phyloP scores from a whole-genome alignment of 2,329 filamentous ascomycete species.

The Trichophyton rubrum region DNA sequence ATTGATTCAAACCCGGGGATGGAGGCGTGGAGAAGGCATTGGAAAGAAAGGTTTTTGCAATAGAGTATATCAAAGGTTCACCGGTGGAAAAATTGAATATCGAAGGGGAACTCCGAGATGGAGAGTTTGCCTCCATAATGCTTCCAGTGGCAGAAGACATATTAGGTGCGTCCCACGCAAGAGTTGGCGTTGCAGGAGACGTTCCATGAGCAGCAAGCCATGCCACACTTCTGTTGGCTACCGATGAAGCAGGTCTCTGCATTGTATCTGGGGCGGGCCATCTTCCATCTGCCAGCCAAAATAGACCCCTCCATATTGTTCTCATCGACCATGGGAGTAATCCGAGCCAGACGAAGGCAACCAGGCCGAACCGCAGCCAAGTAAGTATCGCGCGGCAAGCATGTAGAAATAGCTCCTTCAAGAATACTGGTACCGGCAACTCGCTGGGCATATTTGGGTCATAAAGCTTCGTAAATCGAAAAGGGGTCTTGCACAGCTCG shows the following conservation, averaged over 20 bases:
- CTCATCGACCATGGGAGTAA: slow-evolving; percentile 85
- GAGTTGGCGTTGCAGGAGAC: slow-evolving; percentile 14
- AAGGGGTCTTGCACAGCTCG: slow-evolving; percentile 96
- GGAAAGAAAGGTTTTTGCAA: slow-evolving; percentile 34
- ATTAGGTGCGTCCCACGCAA: slow-evolving; percentile 16
- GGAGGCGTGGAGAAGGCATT: slow-evolving; percentile 23
- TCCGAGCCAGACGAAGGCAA: slow-evolving; percentile 75
- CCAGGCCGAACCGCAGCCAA: slow-evolving; percentile 66
- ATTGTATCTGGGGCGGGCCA: slow-evolving; percentile 35
- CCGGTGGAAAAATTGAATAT: slow-evolving; percentile 31
- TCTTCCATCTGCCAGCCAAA: slow-evolving; percentile 81
- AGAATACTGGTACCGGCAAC: slow-evolving; percentile 68
- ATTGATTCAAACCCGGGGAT: slow-evolving; percentile 20
- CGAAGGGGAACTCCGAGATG: slow-evolving; percentile 26
- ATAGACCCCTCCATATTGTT: slow-evolving; percentile 81
- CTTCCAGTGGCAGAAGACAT: slow-evolving; percentile 17
- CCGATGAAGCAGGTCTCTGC: slow-evolving; percentile 12
- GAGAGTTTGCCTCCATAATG: slow-evolving; percentile 19
- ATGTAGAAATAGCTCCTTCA: slow-evolving; percentile 65
- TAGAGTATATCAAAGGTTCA: slow-evolving; percentile 35
- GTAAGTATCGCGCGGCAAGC: slow-evolving; percentile 57
- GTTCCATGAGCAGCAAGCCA: slow-evolving; percentile 21
- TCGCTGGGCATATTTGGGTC: slow-evolving; percentile 81
- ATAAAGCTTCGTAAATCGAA: slow-evolving; percentile 96
- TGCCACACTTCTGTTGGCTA: slow-evolving; percentile 14